Evolutionary conservation across 2,329 filamentous ascomycete genomes (phyloP).

Genomic region (Ramularia endophylla): DNA sequence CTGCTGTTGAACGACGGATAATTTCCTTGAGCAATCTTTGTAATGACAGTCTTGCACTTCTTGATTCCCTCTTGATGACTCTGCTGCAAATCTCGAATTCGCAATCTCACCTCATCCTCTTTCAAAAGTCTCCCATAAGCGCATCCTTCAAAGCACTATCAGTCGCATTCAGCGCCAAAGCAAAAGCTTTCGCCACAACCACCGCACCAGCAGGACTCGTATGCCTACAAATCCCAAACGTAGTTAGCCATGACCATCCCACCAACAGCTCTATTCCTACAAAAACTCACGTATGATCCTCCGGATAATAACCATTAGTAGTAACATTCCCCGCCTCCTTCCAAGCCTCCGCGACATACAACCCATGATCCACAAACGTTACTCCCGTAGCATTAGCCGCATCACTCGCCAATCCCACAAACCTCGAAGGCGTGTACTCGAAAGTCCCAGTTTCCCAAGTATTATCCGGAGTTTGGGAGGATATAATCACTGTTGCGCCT

Average conservation of each 20-base stretch:
- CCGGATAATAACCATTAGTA: constrained; percentile 51
- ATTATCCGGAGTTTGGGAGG: constrained; percentile 57
- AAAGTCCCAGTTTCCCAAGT: constrained; percentile 55
- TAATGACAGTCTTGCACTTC: no score
- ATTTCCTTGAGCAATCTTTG: no score
- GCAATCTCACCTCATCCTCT: no score
- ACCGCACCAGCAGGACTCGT: constrained; percentile 53
- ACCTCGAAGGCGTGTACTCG: constrained; percentile 44
- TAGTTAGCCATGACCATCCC: no score
- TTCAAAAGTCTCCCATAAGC: no score
- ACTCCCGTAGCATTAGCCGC: constrained; percentile 45
- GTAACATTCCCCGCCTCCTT: constrained; percentile 43
- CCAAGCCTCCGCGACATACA: constrained; percentile 51
- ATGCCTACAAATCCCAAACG: no score
- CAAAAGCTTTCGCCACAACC: constrained; percentile 52
- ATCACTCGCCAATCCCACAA: constrained; percentile 50
- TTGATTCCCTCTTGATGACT: no score
- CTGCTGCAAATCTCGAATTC: no score
- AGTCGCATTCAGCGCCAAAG: constrained; percentile 24
- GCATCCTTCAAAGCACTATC: constrained; percentile 10
- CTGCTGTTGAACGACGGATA: no score
- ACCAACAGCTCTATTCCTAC: no score
- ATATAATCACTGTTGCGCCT: constrained; percentile 57
- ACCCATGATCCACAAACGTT: constrained; percentile 55
- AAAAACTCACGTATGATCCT: constrained; percentile 62